Evolutionary conservation across 164 flowering plant species (phyloP).

Genomic region (Warburgia ugandensis): DNA sequence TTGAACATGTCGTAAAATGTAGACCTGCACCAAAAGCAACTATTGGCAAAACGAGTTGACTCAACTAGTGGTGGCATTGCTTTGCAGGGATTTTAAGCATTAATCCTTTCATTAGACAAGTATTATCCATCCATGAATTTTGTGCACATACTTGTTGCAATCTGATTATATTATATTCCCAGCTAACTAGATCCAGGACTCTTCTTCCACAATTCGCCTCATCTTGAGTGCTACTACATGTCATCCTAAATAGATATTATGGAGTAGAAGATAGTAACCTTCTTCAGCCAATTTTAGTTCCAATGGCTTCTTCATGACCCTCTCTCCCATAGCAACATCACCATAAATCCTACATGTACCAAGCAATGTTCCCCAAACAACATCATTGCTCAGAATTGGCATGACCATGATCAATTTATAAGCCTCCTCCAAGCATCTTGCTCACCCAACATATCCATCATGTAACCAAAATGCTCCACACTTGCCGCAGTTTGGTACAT

Average conservation of each 20-base stretch:
- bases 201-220: slow-evolving; percentile 21
- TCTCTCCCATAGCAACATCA: slow-evolving; percentile 23
- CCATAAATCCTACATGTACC: slow-evolving; percentile 27
- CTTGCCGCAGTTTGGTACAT: slow-evolving; percentile 15
- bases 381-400: slow-evolving; percentile 30
- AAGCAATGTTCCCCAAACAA: slow-evolving; percentile 28
- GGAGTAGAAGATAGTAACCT: slow-evolving; percentile 23
- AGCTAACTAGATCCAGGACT: slow-evolving; percentile 28
- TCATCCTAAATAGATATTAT: slow-evolving; percentile 21
- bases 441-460: slow-evolving; percentile 28
- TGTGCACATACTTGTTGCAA: neutral
- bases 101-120: too few species aligned
- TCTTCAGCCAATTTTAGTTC: slow-evolving; percentile 27
- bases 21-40: too few species aligned
- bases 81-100: too few species aligned
- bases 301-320: slow-evolving; percentile 18
- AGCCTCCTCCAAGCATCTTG: slow-evolving; percentile 26
- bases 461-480: slow-evolving; percentile 32
- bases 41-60: too few species aligned
- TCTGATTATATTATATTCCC: neutral
- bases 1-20: too few species aligned
- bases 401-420: slow-evolving; percentile 19
- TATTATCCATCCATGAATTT: neutral
- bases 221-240: slow-evolving; percentile 15
- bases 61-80: too few species aligned